phyloP scores from a whole-genome alignment of 495 filamentous ascomycete genomes.

The Durotheca rogersii region DNA sequence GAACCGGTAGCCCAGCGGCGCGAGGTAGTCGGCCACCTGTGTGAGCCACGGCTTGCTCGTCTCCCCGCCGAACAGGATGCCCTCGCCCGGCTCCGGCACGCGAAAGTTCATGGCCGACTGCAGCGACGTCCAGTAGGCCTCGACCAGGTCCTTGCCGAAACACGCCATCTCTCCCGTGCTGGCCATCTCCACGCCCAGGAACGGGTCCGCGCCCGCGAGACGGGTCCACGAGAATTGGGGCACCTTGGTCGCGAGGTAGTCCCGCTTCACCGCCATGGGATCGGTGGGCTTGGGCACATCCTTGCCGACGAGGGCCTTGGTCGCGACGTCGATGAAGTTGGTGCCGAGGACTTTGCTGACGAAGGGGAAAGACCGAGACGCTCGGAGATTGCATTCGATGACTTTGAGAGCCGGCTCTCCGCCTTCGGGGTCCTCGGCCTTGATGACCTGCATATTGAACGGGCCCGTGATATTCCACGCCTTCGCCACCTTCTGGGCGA shows the following conservation, averaged over 20 bases:
- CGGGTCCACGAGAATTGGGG: slow-evolving; percentile 98
- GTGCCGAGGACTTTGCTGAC: slow-evolving; percentile 93
- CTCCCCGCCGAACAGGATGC: slow-evolving; percentile 91
- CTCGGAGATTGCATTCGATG: slow-evolving; percentile 97
- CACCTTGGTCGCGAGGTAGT: slow-evolving; percentile 95
- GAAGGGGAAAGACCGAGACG: slow-evolving; percentile 97
- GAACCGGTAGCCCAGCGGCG: slow-evolving; percentile 89
- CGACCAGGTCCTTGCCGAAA: slow-evolving; percentile 92
- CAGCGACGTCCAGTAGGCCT: slow-evolving; percentile 95
- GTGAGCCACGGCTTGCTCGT: slow-evolving; percentile 62
- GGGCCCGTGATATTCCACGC: slow-evolving; percentile 96
- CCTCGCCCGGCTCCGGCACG: slow-evolving; percentile 87
- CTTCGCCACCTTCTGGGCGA: slow-evolving; percentile 92
- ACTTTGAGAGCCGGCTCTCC: slow-evolving; percentile 81
- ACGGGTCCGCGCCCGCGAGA: slow-evolving; percentile 96
- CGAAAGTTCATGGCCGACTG: slow-evolving; percentile 99
- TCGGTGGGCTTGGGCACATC: slow-evolving; percentile 85
- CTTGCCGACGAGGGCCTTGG: slow-evolving; percentile 85
- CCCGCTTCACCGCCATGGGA: slow-evolving; percentile 81
- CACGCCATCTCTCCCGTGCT: slow-evolving; percentile 97
- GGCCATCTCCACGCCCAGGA: slow-evolving; percentile 96
- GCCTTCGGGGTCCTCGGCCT: slow-evolving; percentile 71
- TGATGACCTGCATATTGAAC: slow-evolving; percentile 99
- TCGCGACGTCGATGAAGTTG: slow-evolving; percentile 97
- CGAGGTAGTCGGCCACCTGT: slow-evolving; percentile 76